Conservation (phyloP, 176 grass and related monocot genomes). For the Guadua angustifolia region DNA sequence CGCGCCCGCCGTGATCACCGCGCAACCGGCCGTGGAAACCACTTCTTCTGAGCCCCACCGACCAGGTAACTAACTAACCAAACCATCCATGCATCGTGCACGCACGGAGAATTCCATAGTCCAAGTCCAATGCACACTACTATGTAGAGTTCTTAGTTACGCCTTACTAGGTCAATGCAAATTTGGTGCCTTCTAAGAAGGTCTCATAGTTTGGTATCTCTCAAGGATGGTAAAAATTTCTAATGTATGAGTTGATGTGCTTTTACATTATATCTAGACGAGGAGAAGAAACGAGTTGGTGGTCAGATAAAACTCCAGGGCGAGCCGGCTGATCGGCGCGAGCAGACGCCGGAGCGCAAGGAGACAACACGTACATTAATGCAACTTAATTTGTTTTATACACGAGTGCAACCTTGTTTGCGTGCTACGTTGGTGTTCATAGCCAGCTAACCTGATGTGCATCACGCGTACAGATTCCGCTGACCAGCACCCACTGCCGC, state of each 20-base stretch:
- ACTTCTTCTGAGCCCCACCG: neutral
- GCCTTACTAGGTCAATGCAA: too few relatives aligned
- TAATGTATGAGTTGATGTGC: neutral
- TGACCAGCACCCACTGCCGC: constrained; percentile 26
- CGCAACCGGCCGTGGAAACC: neutral
- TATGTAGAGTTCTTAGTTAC: too few relatives aligned
- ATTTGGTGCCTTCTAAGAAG: too few relatives aligned
- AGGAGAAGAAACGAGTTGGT: neutral
- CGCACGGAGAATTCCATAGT: neutral
- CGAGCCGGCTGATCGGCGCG: neutral
- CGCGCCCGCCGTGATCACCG: constrained; percentile 26
- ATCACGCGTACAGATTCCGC: constrained; percentile 17
- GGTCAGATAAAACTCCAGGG: constrained; percentile 25
- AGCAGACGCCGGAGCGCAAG: neutral
- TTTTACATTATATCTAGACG: neutral
- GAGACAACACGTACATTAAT: constrained; percentile 41
- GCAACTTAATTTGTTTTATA: neutral
- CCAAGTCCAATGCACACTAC: neutral
- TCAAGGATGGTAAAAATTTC: too few relatives aligned
- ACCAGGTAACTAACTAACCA: constrained; percentile 19
- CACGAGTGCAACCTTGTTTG: neutral
- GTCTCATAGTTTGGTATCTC: too few relatives aligned
- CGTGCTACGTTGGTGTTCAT: neutral
- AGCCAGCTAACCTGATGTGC: constrained; percentile 5
- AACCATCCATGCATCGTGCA: neutral